phyloP scores from a whole-genome alignment of 208 protist genomes.

The Leishmania amazonensis region DNA sequence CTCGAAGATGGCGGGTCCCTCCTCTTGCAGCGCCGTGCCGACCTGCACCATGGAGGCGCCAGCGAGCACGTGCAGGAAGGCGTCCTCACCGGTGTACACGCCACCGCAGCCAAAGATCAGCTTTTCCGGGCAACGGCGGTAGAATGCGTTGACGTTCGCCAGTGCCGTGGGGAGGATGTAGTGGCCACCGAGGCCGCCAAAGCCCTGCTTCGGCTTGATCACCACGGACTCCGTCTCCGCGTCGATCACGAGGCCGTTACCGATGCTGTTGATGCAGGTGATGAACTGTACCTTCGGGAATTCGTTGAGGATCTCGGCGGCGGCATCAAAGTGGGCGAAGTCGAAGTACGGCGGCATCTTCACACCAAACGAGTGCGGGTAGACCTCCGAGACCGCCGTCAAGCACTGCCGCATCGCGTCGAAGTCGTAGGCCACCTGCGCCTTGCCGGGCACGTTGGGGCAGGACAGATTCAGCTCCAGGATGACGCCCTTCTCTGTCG shows the following conservation, averaged over 20 bases:
- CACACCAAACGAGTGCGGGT: constrained; percentile 81
- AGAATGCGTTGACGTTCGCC: constrained; percentile 91
- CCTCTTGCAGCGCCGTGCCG: constrained; percentile 78
- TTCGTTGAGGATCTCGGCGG: constrained; percentile 80
- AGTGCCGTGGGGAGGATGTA: constrained; percentile 89
- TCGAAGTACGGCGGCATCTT: constrained; percentile 93
- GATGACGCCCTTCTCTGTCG: constrained; percentile 60
- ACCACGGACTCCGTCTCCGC: constrained; percentile 78
- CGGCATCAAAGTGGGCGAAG: constrained; percentile 87
- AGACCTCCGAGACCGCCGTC: constrained; percentile 54
- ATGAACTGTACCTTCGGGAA: constrained; percentile 84
- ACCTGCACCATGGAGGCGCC: constrained; percentile 90
- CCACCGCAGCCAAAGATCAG: constrained; percentile 87
- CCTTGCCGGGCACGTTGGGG: constrained; percentile 90
- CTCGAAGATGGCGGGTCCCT: constrained; percentile 78
- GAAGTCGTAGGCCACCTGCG: constrained; percentile 91
- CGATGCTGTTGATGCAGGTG: constrained; percentile 90
- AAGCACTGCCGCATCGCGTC: constrained; percentile 73
- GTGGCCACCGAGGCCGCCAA: constrained; percentile 81
- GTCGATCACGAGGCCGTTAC: constrained; percentile 89
- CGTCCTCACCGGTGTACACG: constrained; percentile 82
- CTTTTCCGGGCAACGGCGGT: constrained; percentile 81
- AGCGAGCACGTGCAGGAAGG: constrained; percentile 84
- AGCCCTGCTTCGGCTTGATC: constrained; percentile 89
- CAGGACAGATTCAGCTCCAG: constrained; percentile 91